phyloP scores from a whole-genome alignment of 192 early-diverging fungal genomes.

The Backusella tuberculispora region DNA sequence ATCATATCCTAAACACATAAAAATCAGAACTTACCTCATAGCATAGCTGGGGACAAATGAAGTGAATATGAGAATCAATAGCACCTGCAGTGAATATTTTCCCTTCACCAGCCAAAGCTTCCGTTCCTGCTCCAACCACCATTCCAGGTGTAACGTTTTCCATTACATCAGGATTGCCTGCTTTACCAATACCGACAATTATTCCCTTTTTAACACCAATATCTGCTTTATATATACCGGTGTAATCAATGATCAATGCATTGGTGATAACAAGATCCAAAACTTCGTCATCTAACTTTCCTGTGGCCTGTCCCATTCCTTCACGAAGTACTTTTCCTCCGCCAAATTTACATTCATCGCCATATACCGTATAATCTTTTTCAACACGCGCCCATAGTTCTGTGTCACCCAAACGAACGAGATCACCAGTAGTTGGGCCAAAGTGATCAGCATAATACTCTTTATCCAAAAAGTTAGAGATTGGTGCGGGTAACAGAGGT shows the following conservation, averaged over 20 bases:
- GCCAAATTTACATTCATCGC: slow-evolving; percentile 97
- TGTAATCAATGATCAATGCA: slow-evolving; percentile 89
- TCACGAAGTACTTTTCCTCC: slow-evolving; percentile 93
- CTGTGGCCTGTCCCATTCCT: slow-evolving; percentile 93
- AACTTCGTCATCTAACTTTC: slow-evolving; percentile 65
- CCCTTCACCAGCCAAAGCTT: slow-evolving; percentile 91
- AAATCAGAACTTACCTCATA: slow-evolving; percentile 60
- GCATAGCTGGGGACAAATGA: slow-evolving; percentile 90
- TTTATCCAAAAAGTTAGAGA: slow-evolving; percentile 70
- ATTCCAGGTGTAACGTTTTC: slow-evolving; percentile 90
- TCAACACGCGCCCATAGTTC: slow-evolving; percentile 86
- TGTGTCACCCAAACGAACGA: slow-evolving; percentile 88
- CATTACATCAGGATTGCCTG: slow-evolving; percentile 98
- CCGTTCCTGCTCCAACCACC: slow-evolving; percentile 87
- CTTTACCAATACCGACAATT: slow-evolving; percentile 93
- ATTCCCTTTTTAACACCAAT: slow-evolving; percentile 89
- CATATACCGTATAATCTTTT: slow-evolving; percentile 87
- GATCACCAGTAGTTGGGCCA: slow-evolving; percentile 93
- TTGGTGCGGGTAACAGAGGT: slow-evolving; percentile 43
- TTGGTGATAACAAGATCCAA: slow-evolving; percentile 97
- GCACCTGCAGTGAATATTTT: slow-evolving; percentile 92
- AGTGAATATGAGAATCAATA: slow-evolving; percentile 95
- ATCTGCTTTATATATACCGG: slow-evolving; percentile 97
- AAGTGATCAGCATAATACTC: slow-evolving; percentile 87
- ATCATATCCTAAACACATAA: not conserved